Base-by-base conservation (phyloP, 164 flowering plant species). In the Euptelea pleiosperma region DNA sequence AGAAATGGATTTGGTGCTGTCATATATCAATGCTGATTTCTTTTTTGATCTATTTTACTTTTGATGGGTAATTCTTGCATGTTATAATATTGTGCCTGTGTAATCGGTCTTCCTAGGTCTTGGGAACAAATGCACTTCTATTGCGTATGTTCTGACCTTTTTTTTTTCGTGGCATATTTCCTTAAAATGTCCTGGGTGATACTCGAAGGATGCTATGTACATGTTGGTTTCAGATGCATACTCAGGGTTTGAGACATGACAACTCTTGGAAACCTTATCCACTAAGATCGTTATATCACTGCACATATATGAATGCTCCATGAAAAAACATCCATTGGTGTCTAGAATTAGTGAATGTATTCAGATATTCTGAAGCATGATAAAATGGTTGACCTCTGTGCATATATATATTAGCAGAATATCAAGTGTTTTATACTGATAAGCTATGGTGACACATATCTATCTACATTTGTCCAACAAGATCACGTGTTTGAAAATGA, bases 211-310 rank as follows among this genome's bases (percentile, higher is more conserved):
- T 40, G 44, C 44, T 7, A 40, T n/a, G 15, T 2, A 16, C 1
- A 40, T 40, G 44, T 15, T 40, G 44, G 44, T 40, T 40, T 40
- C 44, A 40, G 21, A 40, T 40, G 43, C 43, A 40, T n/a, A n/a
- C 43, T 14, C n/a, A 19, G 18, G n/a, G 14, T 40, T 4, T 40
- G 52, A 26, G 2, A 47, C 9, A 12, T 14, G 28, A 47, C 28
- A 47, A 24, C 30, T 26, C 16, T n/a, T n/a, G 33, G 52, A 26
- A 25, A 25, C 30, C 30, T 25, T 16, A 2, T n/a, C n/a, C 30
- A 4, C 18, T 12, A 14, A 26, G 16, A 11, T 25, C 3, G n/a
- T 25, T 9, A 11, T 11, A 15, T 29, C 18, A 8, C 50, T 46
- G 30, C 10, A 26, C 2, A 3, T 30, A n/a, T 49, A 28, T 49